phyloP scores from a whole-genome alignment of 148 eudicot genomes.

The Silene uniflora region DNA sequence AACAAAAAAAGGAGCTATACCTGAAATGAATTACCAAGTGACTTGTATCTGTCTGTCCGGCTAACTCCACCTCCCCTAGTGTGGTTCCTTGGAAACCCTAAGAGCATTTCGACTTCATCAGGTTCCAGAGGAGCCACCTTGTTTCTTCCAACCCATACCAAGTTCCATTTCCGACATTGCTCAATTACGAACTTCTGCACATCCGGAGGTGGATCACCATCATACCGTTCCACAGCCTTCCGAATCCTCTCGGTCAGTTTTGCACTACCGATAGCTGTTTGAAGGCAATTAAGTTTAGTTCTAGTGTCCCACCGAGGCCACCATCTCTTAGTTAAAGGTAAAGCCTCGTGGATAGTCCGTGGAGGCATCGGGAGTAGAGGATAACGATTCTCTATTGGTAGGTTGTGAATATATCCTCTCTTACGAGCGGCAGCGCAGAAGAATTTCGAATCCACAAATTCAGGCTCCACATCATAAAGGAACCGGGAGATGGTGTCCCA shows the following conservation, averaged over 20 bases:
- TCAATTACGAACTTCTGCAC: constrained; percentile 60
- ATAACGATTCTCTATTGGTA: constrained; percentile 56
- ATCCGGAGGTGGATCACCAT: constrained; percentile 47
- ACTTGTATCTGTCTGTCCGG: constrained; percentile 78
- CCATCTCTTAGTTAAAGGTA: constrained; percentile 70
- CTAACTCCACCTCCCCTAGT: constrained; percentile 94
- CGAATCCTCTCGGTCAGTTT: constrained; percentile 60
- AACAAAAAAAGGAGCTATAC: constrained; percentile 23
- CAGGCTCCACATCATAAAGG: constrained; percentile 71
- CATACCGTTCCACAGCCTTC: constrained; percentile 54
- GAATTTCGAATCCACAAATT: constrained; percentile 81
- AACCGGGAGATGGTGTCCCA: constrained; percentile 84
- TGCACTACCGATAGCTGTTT: constrained; percentile 80
- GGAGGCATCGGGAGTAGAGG: constrained; percentile 80
- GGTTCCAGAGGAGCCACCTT: constrained; percentile 83
- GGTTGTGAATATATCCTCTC: constrained; percentile 81
- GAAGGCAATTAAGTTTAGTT: constrained; percentile 70
- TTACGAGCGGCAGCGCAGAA: constrained; percentile 84
- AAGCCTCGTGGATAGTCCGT: constrained; percentile 59
- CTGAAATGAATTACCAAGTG: constrained; percentile 94
- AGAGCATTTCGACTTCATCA: constrained; percentile 81
- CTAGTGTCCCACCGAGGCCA: constrained; percentile 88
- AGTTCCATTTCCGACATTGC: constrained; percentile 76
- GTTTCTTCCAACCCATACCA: constrained; percentile 91
- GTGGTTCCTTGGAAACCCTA: constrained; percentile 86